Base-by-base conservation (phyloP, 2,329 filamentous ascomycete species). In the Aspergillus udagawae region DNA sequence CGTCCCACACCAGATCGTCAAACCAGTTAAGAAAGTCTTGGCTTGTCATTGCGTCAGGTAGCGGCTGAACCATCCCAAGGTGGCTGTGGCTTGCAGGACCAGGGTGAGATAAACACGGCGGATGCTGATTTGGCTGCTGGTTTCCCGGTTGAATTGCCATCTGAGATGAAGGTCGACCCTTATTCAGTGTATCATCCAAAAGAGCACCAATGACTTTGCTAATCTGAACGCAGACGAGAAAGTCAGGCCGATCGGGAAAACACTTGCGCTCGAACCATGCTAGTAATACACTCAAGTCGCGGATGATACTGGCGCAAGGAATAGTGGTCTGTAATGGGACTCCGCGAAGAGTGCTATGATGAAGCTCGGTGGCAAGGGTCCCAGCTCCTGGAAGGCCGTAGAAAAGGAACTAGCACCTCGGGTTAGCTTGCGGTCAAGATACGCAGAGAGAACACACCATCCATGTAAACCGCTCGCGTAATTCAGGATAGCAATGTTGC, bases 371-470 rank as follows among this genome's bases (percentile, higher is more conserved):
- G 9, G 53, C 56, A 12, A 58, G 56, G 6, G 48, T 58, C 12
- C 56, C 49, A 6, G 56, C 53, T 4, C 56, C 56, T 17, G 56
- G 56, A 41, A 58, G 56, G 1, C 52, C 42, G 6, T 58, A 58
- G 12, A 55, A 55, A 17, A 55, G 35, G 32, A 58, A 55, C 56
- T 58, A 47, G 8, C 10, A 12, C 29, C 10, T 32, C 3, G 29
- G 10, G 28, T 32, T 32, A 32, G 29, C 10, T 32, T 32, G 29
- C 10, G 12, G 29, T 12, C 9, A 32, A 12, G 10, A 32, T 32
- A 12, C 10, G 3, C 10, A 10, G 10, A 12, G 29, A 4, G 10
- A 12, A 21, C 14, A 6, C 44, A 55, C 53, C 12, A 51, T 49
- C 53, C 53, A 55, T 14, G 35, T 38, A 17, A 28, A 55, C 7